Evolutionary conservation across 371 early-diverging fungal species (phyloP).

Genomic region (Mucor indicus): DNA sequence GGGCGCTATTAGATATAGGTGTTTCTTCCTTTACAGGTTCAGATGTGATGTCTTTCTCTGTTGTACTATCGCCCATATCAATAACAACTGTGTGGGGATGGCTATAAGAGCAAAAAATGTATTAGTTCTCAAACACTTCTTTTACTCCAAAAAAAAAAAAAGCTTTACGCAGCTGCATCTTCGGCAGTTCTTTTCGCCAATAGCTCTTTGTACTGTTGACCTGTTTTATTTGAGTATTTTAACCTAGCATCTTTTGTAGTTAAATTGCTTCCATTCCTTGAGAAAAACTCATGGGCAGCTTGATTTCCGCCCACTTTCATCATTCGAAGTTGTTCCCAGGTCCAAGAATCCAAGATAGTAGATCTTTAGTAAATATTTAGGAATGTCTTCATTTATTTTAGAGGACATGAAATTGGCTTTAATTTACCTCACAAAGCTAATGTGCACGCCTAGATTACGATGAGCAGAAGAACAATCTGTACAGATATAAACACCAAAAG

Average conservation of each 20-base stretch:
- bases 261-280: slow-evolving; percentile 54
- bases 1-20: neutral
- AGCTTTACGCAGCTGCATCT: slow-evolving; percentile 67
- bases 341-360: slow-evolving; percentile 85
- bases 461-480: slow-evolving; percentile 96
- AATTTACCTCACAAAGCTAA: slow-evolving; percentile 92
- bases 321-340: slow-evolving; percentile 88
- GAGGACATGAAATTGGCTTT: too few relatives aligned
- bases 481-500: slow-evolving; percentile 97
- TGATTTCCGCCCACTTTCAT: slow-evolving; percentile 92
- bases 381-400: too few relatives aligned
- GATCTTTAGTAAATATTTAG: too few relatives aligned
- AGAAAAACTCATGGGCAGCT: slow-evolving; percentile 79
- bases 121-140: too few relatives aligned
- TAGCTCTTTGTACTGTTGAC: slow-evolving; percentile 81
- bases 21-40: neutral
- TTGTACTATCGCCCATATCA: slow-evolving; percentile 17
- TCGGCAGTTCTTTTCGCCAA: slow-evolving; percentile 73
- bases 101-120: slow-evolving; percentile 12
- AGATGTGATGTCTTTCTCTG: neutral
- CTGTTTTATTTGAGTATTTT: slow-evolving; percentile 80
- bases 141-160: slow-evolving; percentile 3
- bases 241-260: slow-evolving; percentile 72
- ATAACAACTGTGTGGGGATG: slow-evolving; percentile 36
- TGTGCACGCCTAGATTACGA: slow-evolving; percentile 93